A percentile compares a stretch with the other conserved stretches of the same genome.
These are phyloP conservation scores for Carex sylvatica DNA, from an alignment of 202 grass and related monocot genomes.

Conservation along the genomic window DNA sequence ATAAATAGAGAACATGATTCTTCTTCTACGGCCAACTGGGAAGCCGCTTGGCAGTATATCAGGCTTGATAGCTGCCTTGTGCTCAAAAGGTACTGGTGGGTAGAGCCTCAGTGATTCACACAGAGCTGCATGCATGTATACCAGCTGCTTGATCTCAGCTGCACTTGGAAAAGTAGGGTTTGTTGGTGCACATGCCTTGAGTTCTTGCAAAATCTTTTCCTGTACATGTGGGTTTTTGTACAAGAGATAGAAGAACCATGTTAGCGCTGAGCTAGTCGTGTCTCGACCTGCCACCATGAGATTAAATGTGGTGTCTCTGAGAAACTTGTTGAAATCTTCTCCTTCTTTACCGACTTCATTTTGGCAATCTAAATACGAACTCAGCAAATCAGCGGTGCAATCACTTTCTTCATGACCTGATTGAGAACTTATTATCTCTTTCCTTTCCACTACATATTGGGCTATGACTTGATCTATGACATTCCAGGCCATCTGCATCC, in stretches of 20 bases:
- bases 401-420: background rate
- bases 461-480: conserved; percentile 47
- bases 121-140: conserved; percentile 76
- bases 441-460: conserved; percentile 36
- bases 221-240: conserved; percentile 45
- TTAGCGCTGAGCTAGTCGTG: conserved; percentile 56
- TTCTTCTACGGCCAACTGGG: conserved; percentile 1
- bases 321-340: conserved; percentile 40
- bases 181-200: conserved; percentile 21
- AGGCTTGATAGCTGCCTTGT: conserved; percentile 40
- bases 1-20: conserved; percentile 53
- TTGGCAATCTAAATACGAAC: conserved; percentile 46
- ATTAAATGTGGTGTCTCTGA: conserved; percentile 68
- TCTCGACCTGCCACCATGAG: conserved; percentile 76
- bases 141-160: conserved; percentile 39
- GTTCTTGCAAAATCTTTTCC: conserved; percentile 55
- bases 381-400: conserved; percentile 35
- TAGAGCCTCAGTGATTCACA: conserved; percentile 72
- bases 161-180: conserved; percentile 14
- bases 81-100: conserved; percentile 79
- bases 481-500: conserved; percentile 34
- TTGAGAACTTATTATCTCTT: conserved; percentile 8
- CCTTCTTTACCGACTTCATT: conserved; percentile 38
- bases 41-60: conserved; percentile 65
- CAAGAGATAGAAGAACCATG: conserved; percentile 80